Conservation (phyloP, 176 grass and related monocot genomes). For the Lolium perenne region DNA sequence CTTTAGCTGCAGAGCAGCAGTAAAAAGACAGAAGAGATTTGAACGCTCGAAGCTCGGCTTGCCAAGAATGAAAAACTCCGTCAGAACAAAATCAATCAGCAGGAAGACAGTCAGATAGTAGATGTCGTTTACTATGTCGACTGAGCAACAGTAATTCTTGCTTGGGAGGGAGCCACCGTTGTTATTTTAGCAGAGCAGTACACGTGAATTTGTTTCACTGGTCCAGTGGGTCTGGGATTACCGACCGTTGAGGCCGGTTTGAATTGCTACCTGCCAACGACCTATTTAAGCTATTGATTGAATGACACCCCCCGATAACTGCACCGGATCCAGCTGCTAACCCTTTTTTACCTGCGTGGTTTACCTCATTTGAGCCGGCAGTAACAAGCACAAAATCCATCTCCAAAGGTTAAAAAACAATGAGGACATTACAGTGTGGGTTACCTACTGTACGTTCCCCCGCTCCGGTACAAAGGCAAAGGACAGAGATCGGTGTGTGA, state of each 20-base stretch:
- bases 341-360: background rate
- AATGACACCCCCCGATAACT: slow-evolving; percentile 4
- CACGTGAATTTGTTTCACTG: slow-evolving; percentile 31
- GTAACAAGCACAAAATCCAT: slow-evolving; percentile 4
- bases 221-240: slow-evolving; percentile 19
- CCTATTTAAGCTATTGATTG: background rate
- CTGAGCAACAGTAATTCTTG: no score
- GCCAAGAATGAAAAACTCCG: background rate
- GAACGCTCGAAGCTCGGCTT: background rate
- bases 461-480: background rate
- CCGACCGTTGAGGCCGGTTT: slow-evolving; percentile 55
- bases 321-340: slow-evolving; percentile 19
- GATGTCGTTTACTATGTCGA: background rate
- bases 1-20: slow-evolving; percentile 35
- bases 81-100: background rate
- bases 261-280: slow-evolving; percentile 42
- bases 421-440: background rate
- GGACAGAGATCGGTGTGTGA: background rate
- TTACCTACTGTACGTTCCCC: background rate
- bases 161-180: no score
- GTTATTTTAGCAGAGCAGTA: background rate
- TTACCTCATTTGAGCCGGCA: background rate
- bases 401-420: background rate
- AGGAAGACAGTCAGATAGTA: background rate
- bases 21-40: background rate